phyloP scores from a whole-genome alignment of 139 green algal species.

The Chlorella vulgaris region DNA sequence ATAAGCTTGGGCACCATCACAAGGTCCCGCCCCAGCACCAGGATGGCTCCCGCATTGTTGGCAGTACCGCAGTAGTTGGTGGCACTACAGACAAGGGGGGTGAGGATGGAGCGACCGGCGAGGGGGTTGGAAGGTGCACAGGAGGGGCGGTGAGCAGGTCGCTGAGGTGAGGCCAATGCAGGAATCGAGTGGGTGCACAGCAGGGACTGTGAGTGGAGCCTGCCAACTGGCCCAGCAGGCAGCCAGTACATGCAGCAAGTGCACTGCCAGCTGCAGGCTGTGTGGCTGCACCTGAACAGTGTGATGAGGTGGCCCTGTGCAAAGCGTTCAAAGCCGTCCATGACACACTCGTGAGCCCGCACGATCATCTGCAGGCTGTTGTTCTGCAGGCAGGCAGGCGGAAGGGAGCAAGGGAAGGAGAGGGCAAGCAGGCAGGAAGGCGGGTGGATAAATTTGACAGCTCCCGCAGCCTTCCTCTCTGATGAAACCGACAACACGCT shows the following conservation, averaged over 20 bases:
- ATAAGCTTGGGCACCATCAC: constrained; percentile 95
- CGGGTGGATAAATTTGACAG: no score
- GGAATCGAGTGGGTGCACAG: neutral
- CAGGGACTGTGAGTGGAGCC: no score
- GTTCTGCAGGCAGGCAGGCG: constrained; percentile 47
- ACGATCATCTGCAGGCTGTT: constrained; percentile 99
- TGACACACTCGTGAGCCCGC: constrained; percentile 99
- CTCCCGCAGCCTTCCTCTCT: no score
- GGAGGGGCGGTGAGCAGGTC: neutral
- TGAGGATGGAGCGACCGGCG: no score
- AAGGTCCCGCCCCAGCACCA: constrained; percentile 85
- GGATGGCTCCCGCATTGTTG: constrained; percentile 88
- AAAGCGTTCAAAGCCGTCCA: constrained; percentile 99
- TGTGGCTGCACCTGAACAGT: constrained; percentile 91
- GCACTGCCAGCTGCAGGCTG: no score
- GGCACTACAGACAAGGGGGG: constrained; percentile 48
- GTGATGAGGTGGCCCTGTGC: constrained; percentile 96
- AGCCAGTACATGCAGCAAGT: neutral
- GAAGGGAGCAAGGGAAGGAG: neutral
- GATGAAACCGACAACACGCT: no score
- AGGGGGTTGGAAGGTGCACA: no score
- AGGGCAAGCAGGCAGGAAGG: neutral
- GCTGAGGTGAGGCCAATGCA: neutral
- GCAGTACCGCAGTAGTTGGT: constrained; percentile 99
- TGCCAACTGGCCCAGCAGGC: neutral